Base-by-base conservation (phyloP, 371 early-diverging fungal genomes). In the Rhizopus delemar region DNA sequence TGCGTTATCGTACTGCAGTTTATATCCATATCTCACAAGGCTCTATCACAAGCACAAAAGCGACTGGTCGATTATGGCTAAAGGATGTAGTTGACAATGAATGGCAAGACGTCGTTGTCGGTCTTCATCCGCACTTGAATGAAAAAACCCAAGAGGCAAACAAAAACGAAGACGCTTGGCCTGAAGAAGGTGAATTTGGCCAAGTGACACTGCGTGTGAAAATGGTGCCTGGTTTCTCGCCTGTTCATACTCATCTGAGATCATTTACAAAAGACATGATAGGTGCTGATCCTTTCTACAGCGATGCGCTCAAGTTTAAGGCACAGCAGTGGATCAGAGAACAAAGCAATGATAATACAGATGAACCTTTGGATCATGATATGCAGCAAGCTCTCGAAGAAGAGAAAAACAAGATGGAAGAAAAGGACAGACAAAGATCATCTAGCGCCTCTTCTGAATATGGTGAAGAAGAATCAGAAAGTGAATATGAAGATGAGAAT, bases 1-100 rank as follows among this genome's bases (percentile, higher is more conserved):
- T 74, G 78, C 72, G 78, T 13, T 69, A 72, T 22, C 70, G 71
- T 16, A 68, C 73, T 36, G 74, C 78, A 4, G 5, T 77, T 2
- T 77, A 77, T 56, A 49, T 74, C 3, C 78, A 77, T 61, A 39
- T 74, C 0, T 45, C 38, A 5, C 69, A 74, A 59, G 69, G 75
- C 0, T 32, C 59, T 0, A n/a, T 77, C 2, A 46, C 55, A 1
- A 36, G 53, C 9, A 56, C 57, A 8, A 72, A 65, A n/a, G 62
- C 67, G 7, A 68, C 71, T 4, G 78, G 74, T 13, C 63, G 73
- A n/a, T 49, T 72, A 32, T 77, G 78, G 78, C 46, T 77, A 11
- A 71, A 71, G 11, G 46, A 68, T 6, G 53, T 70, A 13, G 41
- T 46, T 0, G 74, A 77, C 31, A 41, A 69, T 16, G 73, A 74